Percentiles rank a stretch among this genome's conserved stretches.
These are phyloP conservation scores for Nakazawaea peltata DNA, from an alignment of 805 yeast genomes.

Conservation along the genomic window DNA sequence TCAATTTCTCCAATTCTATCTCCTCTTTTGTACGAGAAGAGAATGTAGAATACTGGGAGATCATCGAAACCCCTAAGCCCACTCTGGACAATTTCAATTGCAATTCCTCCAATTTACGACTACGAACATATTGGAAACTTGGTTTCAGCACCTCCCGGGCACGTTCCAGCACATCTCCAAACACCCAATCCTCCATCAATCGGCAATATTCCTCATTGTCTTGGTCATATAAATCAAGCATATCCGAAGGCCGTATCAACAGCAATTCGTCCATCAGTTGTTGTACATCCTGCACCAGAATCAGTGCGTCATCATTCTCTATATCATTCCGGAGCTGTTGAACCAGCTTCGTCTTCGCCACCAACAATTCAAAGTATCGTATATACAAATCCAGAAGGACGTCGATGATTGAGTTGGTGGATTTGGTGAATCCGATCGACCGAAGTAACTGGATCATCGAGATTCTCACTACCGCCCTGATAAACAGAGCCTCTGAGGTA, in stretches of 20 bases:
- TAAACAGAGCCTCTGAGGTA: slow-evolving; percentile 4
- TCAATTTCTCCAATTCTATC: slow-evolving; percentile 10
- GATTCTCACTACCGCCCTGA: slow-evolving; percentile 4
- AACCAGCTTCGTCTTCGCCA: slow-evolving; percentile 39
- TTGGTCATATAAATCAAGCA: slow-evolving; percentile 47
- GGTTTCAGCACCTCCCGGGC: slow-evolving; percentile 31
- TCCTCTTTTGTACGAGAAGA: slow-evolving; percentile 8
- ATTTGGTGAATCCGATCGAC: slow-evolving; percentile 77
- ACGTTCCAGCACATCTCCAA: slow-evolving; percentile 34
- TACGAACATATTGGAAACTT: slow-evolving; percentile 16
- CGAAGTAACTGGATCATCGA: slow-evolving; percentile 50
- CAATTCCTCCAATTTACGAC: slow-evolving; percentile 16
- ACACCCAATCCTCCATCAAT: slow-evolving; percentile 50
- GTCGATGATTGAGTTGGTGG: slow-evolving; percentile 65
- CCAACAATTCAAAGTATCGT: slow-evolving; percentile 49
- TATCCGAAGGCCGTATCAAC: slow-evolving; percentile 48
- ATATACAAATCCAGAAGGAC: slow-evolving; percentile 70
- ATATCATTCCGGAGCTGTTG: slow-evolving; percentile 37
- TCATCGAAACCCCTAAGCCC: slow-evolving; percentile 1
- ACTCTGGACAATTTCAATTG: slow-evolving; percentile 20
- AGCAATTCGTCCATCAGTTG: slow-evolving; percentile 62
- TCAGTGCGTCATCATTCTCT: slow-evolving; percentile 28
- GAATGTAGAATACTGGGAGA: slow-evolving; percentile 1
- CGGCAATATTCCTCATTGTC: slow-evolving; percentile 39
- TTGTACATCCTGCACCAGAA: slow-evolving; percentile 58